phyloP scores from a whole-genome alignment of 164 flowering plant species.

The Magnolia sinica region DNA sequence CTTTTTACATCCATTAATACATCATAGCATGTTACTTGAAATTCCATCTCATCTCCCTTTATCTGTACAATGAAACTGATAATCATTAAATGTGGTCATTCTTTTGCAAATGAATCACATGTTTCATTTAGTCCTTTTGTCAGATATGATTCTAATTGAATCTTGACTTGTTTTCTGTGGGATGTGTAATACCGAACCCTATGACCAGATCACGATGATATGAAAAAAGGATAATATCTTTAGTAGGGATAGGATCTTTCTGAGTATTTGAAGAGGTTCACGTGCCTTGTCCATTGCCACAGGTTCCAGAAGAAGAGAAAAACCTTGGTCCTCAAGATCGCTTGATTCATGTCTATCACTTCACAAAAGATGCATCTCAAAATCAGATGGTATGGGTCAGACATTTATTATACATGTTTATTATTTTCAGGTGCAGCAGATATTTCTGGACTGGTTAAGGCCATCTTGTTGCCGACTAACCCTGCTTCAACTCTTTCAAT shows the following conservation, averaged over 20 bases:
- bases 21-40: too few relatives aligned
- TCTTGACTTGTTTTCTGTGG: too few relatives aligned
- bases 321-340: constrained; percentile 1
- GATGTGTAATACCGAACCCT: too few relatives aligned
- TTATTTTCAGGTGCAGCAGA: not conserved
- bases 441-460: not conserved
- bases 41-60: too few relatives aligned
- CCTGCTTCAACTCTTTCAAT: not conserved
- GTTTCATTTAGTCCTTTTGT: too few relatives aligned
- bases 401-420: not conserved
- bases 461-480: not conserved
- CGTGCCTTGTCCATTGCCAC: not conserved
- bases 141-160: too few relatives aligned
- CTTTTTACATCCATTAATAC: too few relatives aligned
- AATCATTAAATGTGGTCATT: too few relatives aligned
- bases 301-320: constrained; percentile 18
- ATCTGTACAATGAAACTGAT: too few relatives aligned
- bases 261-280: not conserved
- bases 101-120: too few relatives aligned
- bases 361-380: constrained; percentile 4
- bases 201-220: not conserved
- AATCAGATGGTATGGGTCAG: not conserved
- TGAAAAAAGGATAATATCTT: not conserved
- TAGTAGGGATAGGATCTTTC: not conserved
- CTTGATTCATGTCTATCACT: not conserved